Evolutionary conservation across 2,329 filamentous ascomycete species (phyloP), one percentile per base, ranked within the genome.

Genomic region (Didymella lethalis): DNA sequence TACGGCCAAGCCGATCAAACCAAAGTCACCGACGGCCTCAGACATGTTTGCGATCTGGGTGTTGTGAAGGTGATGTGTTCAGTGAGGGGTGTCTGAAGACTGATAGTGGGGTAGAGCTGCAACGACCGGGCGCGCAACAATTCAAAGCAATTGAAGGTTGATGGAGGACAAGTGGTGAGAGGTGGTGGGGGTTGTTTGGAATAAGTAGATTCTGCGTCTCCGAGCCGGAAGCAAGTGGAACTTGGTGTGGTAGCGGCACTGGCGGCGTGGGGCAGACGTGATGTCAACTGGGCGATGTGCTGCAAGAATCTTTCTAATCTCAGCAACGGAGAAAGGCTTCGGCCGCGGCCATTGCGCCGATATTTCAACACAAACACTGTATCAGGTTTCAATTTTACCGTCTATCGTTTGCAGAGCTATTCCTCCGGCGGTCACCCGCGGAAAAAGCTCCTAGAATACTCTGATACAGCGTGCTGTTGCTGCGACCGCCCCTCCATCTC

Each of bases 1-100:
- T 69, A 78, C 76, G 67, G 81, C 81, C 67, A 84, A 75, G 75
- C 82, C 82, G 72, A 84, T 84, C 74, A 84, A 80, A 76, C 82
- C 57, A 38, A 61, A 83, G 76, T 84, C 82, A 75, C 81, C 81
- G 63, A 77, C 75, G 52, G 75, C 58, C 77, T 78, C 73, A 73
- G 75, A 65, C 74, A 76, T 77, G 62, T 54, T 74, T 67, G 63
- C 58, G 47, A 47, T 46, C 51, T 59, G 56, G 49, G 56, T 48
- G 50, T 40, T 59, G 56, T 59, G 47, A 31, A 54, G 32, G 50
- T 59, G 47, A 28, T 47, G 14, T 50, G 47, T 54, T 50, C 46
- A 54, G 56, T 54, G 51, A 63, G 51, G 65, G 58, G 60, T 66
- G 60, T 51, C 45, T 63, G 61, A 54, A 59, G 63, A 40, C 49